Percentiles rank a stretch among this genome's conserved stretches.
Conservation (phyloP, 441 rosid genomes). For the Breynia disticha region DNA sequence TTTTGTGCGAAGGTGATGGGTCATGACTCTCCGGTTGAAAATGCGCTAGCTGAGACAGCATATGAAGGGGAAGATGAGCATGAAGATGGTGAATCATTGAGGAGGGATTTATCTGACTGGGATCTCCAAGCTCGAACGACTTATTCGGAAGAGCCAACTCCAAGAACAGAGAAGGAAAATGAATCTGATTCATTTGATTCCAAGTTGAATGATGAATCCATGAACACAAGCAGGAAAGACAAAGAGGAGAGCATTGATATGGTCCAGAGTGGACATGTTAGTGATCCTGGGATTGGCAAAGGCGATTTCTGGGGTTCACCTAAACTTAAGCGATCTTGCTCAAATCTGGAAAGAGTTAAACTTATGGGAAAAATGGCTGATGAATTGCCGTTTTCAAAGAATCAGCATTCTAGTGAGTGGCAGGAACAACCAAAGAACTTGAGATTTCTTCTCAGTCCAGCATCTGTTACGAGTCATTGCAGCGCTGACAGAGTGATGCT, state of each 20-base stretch:
- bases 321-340: slow-evolving; percentile 74
- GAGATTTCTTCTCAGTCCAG: too few species aligned
- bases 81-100: slow-evolving; percentile 45
- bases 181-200: slow-evolving; percentile 22
- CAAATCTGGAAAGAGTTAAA: slow-evolving; percentile 49
- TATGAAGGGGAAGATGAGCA: slow-evolving; percentile 77
- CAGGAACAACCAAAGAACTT: slow-evolving; percentile 20
- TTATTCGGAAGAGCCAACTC: slow-evolving; percentile 21
- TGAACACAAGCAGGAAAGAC: slow-evolving; percentile 16
- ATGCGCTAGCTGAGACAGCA: slow-evolving; percentile 37
- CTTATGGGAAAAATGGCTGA: slow-evolving; percentile 25
- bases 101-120: slow-evolving; percentile 42
- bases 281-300: slow-evolving; percentile 73
- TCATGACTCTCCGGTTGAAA: slow-evolving; percentile 24
- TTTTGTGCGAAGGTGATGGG: slow-evolving; percentile 21
- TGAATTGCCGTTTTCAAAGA: slow-evolving; percentile 29
- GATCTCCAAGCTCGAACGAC: slow-evolving; percentile 36
- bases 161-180: slow-evolving; percentile 17
- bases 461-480: slow-evolving; percentile 39
- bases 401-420: slow-evolving; percentile 29
- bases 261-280: slow-evolving; percentile 54
- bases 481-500: slow-evolving; percentile 93
- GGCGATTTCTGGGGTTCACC: slow-evolving; percentile 61
- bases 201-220: slow-evolving; percentile 20
- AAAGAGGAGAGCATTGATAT: slow-evolving; percentile 16